Percentiles rank a stretch among this genome's conserved stretches.
phyloP scores from a whole-genome alignment of 345 rosid species.

The Eucalyptus curtisii region DNA sequence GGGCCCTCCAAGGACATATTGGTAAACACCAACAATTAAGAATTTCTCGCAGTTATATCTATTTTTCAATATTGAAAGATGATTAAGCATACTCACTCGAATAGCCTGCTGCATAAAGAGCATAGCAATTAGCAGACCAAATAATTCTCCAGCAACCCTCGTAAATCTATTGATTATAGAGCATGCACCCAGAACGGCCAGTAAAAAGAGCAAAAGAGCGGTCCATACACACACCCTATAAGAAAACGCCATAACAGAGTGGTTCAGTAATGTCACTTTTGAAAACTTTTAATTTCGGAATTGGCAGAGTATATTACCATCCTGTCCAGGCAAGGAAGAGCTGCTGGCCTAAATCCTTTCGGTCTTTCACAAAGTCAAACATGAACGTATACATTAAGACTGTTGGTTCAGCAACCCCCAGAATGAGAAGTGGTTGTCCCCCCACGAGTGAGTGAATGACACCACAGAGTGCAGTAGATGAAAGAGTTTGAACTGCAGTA shows the following conservation, averaged over 20 bases:
- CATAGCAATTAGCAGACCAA: constrained; percentile 61
- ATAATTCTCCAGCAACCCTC: constrained; percentile 51
- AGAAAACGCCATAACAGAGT: background rate
- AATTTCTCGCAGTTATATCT: background rate
- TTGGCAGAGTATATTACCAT: constrained; percentile 18
- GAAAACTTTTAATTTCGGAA: background rate
- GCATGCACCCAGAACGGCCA: constrained; percentile 51
- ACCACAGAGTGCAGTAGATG: constrained; percentile 51
- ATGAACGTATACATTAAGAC: constrained; percentile 56
- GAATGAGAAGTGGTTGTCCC: constrained; percentile 56
- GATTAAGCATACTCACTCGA: constrained; percentile 17
- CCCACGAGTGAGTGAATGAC: constrained; percentile 45
- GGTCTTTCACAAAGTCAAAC: constrained; percentile 49
- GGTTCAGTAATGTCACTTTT: background rate
- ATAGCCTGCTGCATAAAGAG: constrained; percentile 61
- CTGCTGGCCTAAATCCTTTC: constrained; percentile 42
- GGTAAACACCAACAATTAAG: background rate
- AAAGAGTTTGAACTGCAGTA: constrained; percentile 59
- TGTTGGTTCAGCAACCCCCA: constrained; percentile 61
- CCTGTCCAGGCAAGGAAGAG: constrained; percentile 62
- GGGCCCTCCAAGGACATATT: background rate
- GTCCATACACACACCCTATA: constrained; percentile 58
- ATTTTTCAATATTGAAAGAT: background rate
- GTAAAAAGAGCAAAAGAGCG: constrained; percentile 37
- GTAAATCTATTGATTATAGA: constrained; percentile 60